Conservation (phyloP, 2,329 filamentous ascomycete species). For the Pseudocercospora eumusae region DNA sequence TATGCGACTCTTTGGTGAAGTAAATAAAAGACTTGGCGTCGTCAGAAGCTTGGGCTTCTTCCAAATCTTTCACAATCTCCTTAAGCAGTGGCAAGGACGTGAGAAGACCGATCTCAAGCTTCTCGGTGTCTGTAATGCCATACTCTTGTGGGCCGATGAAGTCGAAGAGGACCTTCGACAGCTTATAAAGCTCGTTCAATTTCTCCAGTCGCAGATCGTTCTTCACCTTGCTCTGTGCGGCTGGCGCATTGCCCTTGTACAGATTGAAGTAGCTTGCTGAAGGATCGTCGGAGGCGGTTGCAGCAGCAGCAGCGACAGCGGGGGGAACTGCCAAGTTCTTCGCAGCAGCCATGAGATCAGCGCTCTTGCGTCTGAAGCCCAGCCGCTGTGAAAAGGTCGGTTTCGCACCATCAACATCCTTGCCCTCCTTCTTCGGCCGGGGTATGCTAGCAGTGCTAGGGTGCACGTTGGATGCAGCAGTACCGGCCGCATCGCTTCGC, state of each 20-base stretch:
- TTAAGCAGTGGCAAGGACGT: constrained; percentile 91
- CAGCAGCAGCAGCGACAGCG: background rate
- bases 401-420: constrained; percentile 19
- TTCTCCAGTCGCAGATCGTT: constrained; percentile 83
- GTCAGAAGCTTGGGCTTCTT: constrained; percentile 93
- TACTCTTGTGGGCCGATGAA: constrained; percentile 99
- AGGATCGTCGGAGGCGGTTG: constrained; percentile 42
- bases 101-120: constrained; percentile 95
- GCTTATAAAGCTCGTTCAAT: constrained; percentile 85
- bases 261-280: constrained; percentile 82
- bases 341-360: constrained; percentile 40
- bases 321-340: constrained; percentile 16
- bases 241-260: constrained; percentile 67
- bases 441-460: constrained; percentile 11
- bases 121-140: constrained; percentile 91
- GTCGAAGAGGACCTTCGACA: constrained; percentile 94
- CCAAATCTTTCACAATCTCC: constrained; percentile 94
- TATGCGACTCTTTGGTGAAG: constrained; percentile 98
- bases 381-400: constrained; percentile 48
- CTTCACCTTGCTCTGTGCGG: constrained; percentile 66
- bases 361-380: constrained; percentile 56
- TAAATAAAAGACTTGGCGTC: constrained; percentile 97
- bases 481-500: constrained; percentile 29
- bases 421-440: constrained; percentile 13
- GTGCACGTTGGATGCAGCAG: constrained; percentile 21